Evolutionary conservation across 2,329 filamentous ascomycete genomes (phyloP).

Genomic region (Waltergamsia citrina): DNA sequence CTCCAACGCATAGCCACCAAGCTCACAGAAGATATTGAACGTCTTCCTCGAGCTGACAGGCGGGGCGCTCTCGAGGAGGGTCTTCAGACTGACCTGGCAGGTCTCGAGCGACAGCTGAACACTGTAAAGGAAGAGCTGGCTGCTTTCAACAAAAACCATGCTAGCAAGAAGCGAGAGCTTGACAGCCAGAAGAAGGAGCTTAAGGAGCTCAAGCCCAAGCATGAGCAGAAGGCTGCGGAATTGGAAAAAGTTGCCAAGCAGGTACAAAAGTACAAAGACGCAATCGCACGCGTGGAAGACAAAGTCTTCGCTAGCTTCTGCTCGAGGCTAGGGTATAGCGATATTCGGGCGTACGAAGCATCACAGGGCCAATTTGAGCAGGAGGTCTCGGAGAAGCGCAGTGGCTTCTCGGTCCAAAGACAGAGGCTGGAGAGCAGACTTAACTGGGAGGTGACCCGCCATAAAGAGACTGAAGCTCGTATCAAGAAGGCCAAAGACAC

Average conservation of each 20-base stretch:
- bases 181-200: constrained; percentile 65
- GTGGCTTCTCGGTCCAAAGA: constrained; percentile 78
- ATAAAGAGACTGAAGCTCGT: constrained; percentile 53
- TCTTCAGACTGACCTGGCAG: constrained; percentile 68
- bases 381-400: constrained; percentile 77
- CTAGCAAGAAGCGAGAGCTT: constrained; percentile 76
- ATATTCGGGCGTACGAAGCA: constrained; percentile 87
- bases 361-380: constrained; percentile 90
- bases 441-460: constrained; percentile 44
- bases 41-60: constrained; percentile 70
- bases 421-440: constrained; percentile 58
- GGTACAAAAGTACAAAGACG: constrained; percentile 43
- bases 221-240: constrained; percentile 59
- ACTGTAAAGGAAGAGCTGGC: constrained; percentile 68
- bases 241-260: constrained; percentile 48
- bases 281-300: constrained; percentile 78
- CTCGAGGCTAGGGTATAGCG: constrained; percentile 71
- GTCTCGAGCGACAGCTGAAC: constrained; percentile 66
- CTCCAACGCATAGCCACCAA: constrained; percentile 69
- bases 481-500: constrained; percentile 59
- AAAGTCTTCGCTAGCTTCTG: constrained; percentile 82
- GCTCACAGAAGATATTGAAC: constrained; percentile 66
- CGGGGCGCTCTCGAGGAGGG: constrained; percentile 70
- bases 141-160: constrained; percentile 71
- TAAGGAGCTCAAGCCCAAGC: constrained; percentile 68